Evolutionary conservation across 805 yeast genomes (phyloP).

Genomic region (Monosporozyma solicola): DNA sequence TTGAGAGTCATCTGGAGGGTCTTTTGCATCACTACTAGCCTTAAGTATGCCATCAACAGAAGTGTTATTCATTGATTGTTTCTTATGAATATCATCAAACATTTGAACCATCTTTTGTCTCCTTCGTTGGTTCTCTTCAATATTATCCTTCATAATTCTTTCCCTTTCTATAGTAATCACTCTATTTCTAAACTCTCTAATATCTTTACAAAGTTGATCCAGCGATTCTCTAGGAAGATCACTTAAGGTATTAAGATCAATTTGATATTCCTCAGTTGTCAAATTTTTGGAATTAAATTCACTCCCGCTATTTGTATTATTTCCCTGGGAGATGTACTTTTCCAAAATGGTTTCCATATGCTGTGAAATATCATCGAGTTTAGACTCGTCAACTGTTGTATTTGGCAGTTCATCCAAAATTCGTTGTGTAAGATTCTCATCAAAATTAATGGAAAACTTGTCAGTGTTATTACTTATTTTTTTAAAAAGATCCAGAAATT

Average conservation of each 20-base stretch:
- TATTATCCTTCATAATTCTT: constrained; percentile 37
- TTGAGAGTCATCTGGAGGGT: constrained; percentile 9
- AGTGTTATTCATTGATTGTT: neutral
- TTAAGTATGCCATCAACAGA: neutral
- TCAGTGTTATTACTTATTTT: neutral
- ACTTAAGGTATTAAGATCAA: constrained; percentile 23
- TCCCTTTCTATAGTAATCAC: constrained; percentile 45
- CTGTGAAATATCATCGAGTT: constrained; percentile 1
- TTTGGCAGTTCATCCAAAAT: neutral
- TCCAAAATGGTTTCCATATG: constrained; percentile 3
- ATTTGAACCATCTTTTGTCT: constrained; percentile 20
- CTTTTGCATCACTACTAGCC: constrained; percentile 3
- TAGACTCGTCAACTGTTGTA: neutral
- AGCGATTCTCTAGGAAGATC: constrained; percentile 24
- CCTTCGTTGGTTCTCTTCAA: constrained; percentile 22
- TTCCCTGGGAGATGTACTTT: neutral
- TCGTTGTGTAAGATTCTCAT: neutral
- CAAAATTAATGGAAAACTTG: neutral
- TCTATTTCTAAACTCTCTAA: constrained; percentile 47
- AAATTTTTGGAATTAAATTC: neutral
- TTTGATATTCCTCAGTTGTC: constrained; percentile 13
- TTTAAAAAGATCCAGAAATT: neutral
- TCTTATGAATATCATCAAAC: constrained; percentile 20
- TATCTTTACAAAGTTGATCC: constrained; percentile 33
- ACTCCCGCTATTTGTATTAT: neutral